phyloP scores from a whole-genome alignment of 1,284 basidiomycete genomes.

The Xerocomus amazonicus region DNA sequence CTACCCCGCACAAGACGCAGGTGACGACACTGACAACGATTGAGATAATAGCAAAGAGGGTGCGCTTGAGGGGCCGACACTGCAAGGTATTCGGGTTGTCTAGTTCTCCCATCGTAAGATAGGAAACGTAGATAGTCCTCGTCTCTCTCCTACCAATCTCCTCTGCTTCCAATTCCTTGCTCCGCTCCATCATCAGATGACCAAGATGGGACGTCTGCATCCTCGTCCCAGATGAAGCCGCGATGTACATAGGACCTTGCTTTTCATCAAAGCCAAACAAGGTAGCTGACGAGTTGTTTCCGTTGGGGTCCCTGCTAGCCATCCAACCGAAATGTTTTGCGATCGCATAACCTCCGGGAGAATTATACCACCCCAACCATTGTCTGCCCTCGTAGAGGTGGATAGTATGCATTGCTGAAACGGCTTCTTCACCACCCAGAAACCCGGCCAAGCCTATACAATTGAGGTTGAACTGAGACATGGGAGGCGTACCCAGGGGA shows the following conservation, averaged over 20 bases:
- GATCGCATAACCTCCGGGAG: slow-evolving; percentile 29
- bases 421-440: slow-evolving; percentile 33
- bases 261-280: slow-evolving; percentile 30
- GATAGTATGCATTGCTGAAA: slow-evolving; percentile 30
- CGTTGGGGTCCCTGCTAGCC: slow-evolving; percentile 29
- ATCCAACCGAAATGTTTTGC: slow-evolving; percentile 29
- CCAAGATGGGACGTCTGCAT: slow-evolving; percentile 25
- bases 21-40: slow-evolving; percentile 21
- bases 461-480: slow-evolving; percentile 19
- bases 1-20: background rate
- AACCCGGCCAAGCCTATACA: slow-evolving; percentile 24
- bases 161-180: background rate
- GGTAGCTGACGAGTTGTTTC: slow-evolving; percentile 17
- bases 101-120: slow-evolving; percentile 17
- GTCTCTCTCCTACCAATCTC: slow-evolving; percentile 17
- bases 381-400: slow-evolving; percentile 24
- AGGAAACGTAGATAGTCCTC: slow-evolving; percentile 5
- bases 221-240: slow-evolving; percentile 22
- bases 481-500: slow-evolving; percentile 13
- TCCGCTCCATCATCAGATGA: slow-evolving; percentile 18
- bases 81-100: slow-evolving; percentile 2
- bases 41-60: slow-evolving; percentile 20
- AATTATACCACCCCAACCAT: slow-evolving; percentile 36
- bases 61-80: background rate
- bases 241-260: slow-evolving; percentile 24